Conservation (phyloP, 176 grass and related monocot species). For the Juncus effusus region DNA sequence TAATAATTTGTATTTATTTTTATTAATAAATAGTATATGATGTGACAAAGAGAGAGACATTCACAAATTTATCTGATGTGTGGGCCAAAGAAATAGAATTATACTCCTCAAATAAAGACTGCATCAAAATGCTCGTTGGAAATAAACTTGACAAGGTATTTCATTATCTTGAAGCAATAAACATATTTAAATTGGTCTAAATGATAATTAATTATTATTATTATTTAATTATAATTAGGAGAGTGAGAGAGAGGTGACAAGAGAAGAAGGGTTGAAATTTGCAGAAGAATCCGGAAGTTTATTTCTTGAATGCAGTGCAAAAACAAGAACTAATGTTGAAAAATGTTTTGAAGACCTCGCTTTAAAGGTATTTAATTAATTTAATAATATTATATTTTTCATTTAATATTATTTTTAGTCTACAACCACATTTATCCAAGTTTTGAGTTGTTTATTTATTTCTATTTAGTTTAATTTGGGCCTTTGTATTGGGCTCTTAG, state of each 20-base stretch:
- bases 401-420: too few relatives aligned
- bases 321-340: conserved; percentile 83
- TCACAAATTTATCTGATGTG: conserved; percentile 85
- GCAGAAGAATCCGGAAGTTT: conserved; percentile 73
- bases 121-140: conserved; percentile 89
- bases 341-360: conserved; percentile 96
- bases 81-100: conserved; percentile 92
- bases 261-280: conserved; percentile 84
- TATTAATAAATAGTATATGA: conserved; percentile 81
- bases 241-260: conserved; percentile 77
- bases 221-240: conserved; percentile 36
- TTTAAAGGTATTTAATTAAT: conserved; percentile 55
- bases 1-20: conserved; percentile 9
- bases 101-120: conserved; percentile 74
- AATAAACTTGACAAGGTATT: conserved; percentile 97
- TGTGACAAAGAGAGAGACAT: conserved; percentile 81
- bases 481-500: too few relatives aligned
- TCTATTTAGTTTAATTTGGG: too few relatives aligned
- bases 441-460: too few relatives aligned
- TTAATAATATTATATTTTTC: neutral
- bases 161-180: neutral
- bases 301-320: conserved; percentile 93
- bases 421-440: too few relatives aligned
- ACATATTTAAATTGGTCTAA: too few relatives aligned
- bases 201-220: too few relatives aligned